Percentiles rank a stretch among this genome's conserved stretches.
These are phyloP conservation scores for Alternaria sp. DNA, from an alignment of 2,329 filamentous ascomycete genomes.

Conservation along the genomic window DNA sequence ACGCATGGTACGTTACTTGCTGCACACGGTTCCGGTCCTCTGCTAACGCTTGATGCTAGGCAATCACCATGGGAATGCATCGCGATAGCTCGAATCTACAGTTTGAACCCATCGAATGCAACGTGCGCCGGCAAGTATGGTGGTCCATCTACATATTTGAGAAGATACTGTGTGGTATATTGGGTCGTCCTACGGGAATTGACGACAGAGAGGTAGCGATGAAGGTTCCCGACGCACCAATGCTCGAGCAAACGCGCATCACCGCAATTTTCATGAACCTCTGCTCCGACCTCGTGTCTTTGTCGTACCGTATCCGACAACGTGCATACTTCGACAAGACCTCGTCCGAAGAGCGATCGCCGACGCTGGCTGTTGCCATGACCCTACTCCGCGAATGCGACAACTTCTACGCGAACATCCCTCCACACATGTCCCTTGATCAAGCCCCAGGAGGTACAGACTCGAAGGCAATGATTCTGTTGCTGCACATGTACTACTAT, in stretches of 20 bases:
- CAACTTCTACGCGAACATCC: slow-evolving; percentile 24
- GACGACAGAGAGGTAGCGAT: slow-evolving; percentile 38
- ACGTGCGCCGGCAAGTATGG: slow-evolving; percentile 38
- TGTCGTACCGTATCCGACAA: slow-evolving; percentile 35
- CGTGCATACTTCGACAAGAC: slow-evolving; percentile 34
- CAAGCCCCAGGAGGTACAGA: slow-evolving; percentile 17
- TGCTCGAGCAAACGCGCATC: slow-evolving; percentile 29
- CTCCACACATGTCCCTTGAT: slow-evolving; percentile 21
- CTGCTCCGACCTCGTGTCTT: slow-evolving; percentile 19
- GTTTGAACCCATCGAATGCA: slow-evolving; percentile 47
- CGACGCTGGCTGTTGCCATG: slow-evolving; percentile 29
- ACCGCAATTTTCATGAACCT: slow-evolving; percentile 25
- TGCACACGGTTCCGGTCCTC: neutral
- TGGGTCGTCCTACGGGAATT: slow-evolving; percentile 38
- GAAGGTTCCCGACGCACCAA: slow-evolving; percentile 28
- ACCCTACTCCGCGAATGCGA: slow-evolving; percentile 34
- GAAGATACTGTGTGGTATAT: slow-evolving; percentile 34
- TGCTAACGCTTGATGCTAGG: slow-evolving; percentile 25
- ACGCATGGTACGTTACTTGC: slow-evolving; percentile 42
- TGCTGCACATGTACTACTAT: slow-evolving; percentile 35
- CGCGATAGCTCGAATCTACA: slow-evolving; percentile 52
- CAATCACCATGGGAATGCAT: slow-evolving; percentile 57
- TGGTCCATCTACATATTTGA: slow-evolving; percentile 41
- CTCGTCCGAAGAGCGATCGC: slow-evolving; percentile 30
- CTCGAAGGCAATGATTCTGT: slow-evolving; percentile 25